Percentiles rank a stretch among this genome's conserved stretches.
These are phyloP conservation scores for Nemania abortiva DNA, from an alignment of 2,329 filamentous ascomycete species.

Conservation along the genomic window DNA sequence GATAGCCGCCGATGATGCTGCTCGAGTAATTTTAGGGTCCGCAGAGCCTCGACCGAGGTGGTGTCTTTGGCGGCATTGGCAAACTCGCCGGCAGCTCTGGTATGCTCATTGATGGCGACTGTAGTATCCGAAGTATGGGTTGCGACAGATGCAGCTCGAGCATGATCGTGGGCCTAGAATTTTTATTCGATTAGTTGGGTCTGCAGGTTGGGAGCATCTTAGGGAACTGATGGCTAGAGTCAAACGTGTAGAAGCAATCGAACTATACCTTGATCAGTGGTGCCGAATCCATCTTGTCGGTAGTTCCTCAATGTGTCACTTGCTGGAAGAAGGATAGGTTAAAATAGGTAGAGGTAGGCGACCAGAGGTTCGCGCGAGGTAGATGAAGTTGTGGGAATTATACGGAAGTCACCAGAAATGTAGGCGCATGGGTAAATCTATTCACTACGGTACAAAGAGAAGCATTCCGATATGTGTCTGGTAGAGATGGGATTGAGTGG, in stretches of 20 bases:
- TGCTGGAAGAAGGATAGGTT: slow-evolving; percentile 8
- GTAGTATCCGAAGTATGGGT: slow-evolving; percentile 80
- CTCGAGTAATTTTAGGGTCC: slow-evolving; percentile 87
- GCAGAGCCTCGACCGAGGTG: slow-evolving; percentile 76
- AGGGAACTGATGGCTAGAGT: slow-evolving; percentile 9
- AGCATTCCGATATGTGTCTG: neutral
- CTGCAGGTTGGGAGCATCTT: neutral
- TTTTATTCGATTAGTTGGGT: slow-evolving; percentile 31
- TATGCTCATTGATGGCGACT: slow-evolving; percentile 88
- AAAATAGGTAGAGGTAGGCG: neutral
- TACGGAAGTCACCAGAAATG: neutral
- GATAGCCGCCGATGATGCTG: slow-evolving; percentile 88
- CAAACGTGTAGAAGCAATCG: neutral
- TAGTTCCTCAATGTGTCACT: slow-evolving; percentile 1
- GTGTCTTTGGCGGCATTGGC: slow-evolving; percentile 83
- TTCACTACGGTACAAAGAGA: neutral
- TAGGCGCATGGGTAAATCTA: slow-evolving; percentile 10
- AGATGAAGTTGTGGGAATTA: slow-evolving; percentile 1
- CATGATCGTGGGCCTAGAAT: slow-evolving; percentile 84
- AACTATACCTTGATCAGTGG: slow-evolving; percentile 71
- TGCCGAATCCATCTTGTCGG: slow-evolving; percentile 73
- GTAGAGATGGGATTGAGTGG: neutral
- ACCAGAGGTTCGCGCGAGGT: neutral
- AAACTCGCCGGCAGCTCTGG: slow-evolving; percentile 89
- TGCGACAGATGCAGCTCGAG: slow-evolving; percentile 83